Evolutionary conservation across 1,284 basidiomycete species (phyloP), one percentile per base, ranked within the genome.

Genomic region (Volvariella volvacea): DNA sequence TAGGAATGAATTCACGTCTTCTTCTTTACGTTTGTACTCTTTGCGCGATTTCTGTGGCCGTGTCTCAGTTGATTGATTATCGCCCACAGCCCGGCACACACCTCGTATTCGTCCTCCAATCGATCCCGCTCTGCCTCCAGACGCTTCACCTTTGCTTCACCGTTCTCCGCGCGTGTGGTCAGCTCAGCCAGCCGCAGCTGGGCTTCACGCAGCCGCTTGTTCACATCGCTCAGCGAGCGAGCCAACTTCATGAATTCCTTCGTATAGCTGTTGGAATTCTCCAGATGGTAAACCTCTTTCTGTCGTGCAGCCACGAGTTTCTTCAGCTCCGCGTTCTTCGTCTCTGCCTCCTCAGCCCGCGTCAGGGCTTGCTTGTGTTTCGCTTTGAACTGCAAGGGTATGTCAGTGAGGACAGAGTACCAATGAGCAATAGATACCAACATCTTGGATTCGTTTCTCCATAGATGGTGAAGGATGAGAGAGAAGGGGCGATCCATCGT

Each of bases 331-430:
- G 95, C 95, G 75, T 79, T 80, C 73, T 90, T 85, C 4, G 70
- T 73, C 64, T 95, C 92, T 15, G 91, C 87, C 7, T 64, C 73
- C 58, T 94, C 92, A 33, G 92, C 92, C 46, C 92, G 86, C 30
- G 68, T 62, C 48, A 84, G 69, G 36, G 92, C 88, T 28, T 28
- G 25, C 25, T 28, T 28, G 12, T 28, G 25, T 12, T 28, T 28
- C 6, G 25, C 25, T 28, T 6, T 28, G 6, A 6, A 12, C 25
- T 28, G 25, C 12, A 12, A 28, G 6, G 25, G 12, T n/a, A n/a
- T n/a, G n/a, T n/a, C n/a, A n/a, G n/a, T n/a, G n/a, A n/a, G n/a
- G n/a, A n/a, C n/a, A n/a, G 25, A 12, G 25, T 28, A 12, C 25
- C n/a, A n/a, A 28, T 12, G 6, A 28, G 25, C 25, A 28, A 12